A percentile compares a stretch with the other conserved stretches of the same genome.
Conservation (phyloP, 148 eudicot species). For the Rhododendron simsii region DNA sequence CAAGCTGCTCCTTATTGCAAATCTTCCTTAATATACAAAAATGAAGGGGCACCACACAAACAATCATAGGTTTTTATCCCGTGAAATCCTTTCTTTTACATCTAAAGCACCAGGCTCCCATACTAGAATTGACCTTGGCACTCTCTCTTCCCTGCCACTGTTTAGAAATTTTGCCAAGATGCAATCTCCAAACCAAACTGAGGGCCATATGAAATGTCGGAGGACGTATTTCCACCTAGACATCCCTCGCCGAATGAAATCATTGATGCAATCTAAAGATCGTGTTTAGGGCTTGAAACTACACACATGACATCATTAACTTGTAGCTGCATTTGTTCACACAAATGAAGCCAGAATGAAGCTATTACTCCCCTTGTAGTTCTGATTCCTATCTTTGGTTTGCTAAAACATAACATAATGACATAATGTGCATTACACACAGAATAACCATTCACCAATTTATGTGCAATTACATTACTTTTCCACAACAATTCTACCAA, state of each 20-base stretch:
- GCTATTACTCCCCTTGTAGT: background rate
- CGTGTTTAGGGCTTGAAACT: background rate
- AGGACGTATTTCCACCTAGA: background rate
- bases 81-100: background rate
- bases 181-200: background rate
- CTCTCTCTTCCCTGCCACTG: background rate
- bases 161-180: background rate
- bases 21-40: background rate
- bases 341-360: background rate
- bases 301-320: background rate
- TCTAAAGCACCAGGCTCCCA: background rate
- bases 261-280: background rate
- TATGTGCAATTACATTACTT: background rate
- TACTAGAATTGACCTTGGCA: background rate
- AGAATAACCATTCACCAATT: background rate
- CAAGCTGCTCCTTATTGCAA: background rate
- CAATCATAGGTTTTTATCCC: background rate
- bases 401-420: background rate
- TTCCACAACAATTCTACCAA: background rate
- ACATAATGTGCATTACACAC: background rate
- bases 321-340: background rate
- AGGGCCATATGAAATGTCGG: background rate
- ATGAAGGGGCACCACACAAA: background rate
- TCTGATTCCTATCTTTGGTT: background rate
- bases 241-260: background rate